Percentiles rank a stretch among this genome's conserved stretches.
Evolutionary conservation across 805 yeast genomes (phyloP).

Genomic region (Candida ulmi): DNA sequence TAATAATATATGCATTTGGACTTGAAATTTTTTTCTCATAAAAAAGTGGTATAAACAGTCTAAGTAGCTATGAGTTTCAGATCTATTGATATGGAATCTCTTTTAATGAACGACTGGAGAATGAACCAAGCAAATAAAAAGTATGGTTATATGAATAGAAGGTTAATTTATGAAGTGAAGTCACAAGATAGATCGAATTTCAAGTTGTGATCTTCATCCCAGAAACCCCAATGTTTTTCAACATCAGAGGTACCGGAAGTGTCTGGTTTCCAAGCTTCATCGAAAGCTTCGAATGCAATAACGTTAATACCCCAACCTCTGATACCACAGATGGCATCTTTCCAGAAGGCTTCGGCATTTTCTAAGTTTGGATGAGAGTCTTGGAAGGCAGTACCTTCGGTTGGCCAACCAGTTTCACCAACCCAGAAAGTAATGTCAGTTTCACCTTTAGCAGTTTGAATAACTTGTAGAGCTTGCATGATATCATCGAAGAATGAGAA

Average conservation of each 20-base stretch:
- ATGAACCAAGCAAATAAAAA: no score
- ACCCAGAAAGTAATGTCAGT: constrained; percentile 89
- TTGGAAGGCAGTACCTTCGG: constrained; percentile 73
- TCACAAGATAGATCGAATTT: constrained; percentile 46
- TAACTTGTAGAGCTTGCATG: constrained; percentile 91
- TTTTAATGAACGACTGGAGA: no score
- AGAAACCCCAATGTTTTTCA: constrained; percentile 95
- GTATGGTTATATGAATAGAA: no score
- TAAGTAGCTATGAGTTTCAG: not conserved
- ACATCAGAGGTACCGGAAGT: constrained; percentile 81
- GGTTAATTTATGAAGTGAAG: constrained; percentile 28
- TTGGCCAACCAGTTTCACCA: constrained; percentile 98
- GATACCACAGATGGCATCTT: constrained; percentile 84
- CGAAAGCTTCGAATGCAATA: constrained; percentile 89
- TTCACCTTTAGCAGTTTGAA: constrained; percentile 82
- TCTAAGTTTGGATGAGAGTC: constrained; percentile 58
- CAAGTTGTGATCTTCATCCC: constrained; percentile 42
- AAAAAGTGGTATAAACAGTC: no score
- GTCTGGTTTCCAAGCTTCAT: constrained; percentile 94
- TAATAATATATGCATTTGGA: no score
- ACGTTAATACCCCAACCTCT: constrained; percentile 96
- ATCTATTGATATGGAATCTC: no score
- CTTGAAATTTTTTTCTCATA: no score
- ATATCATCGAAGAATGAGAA: constrained; percentile 94
- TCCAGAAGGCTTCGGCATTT: constrained; percentile 81